These are phyloP conservation scores for Micractinium sp. DNA, from an alignment of 139 green algal genomes.

Conservation along the genomic window DNA sequence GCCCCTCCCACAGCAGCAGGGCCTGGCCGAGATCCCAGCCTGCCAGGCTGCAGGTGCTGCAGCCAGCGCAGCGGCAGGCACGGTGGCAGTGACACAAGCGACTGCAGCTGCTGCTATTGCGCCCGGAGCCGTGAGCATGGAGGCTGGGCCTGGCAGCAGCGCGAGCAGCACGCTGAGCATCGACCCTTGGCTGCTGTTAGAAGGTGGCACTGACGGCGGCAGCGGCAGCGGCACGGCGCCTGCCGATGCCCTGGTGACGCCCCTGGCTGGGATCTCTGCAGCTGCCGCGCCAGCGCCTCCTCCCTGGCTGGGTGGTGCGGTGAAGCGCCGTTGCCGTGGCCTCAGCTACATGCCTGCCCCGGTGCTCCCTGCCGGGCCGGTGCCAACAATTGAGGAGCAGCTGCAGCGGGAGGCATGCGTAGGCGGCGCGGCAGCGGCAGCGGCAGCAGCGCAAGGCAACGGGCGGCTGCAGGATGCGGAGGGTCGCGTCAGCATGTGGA, in stretches of 20 bases:
- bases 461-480: too few species aligned
- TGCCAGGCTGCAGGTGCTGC: neutral
- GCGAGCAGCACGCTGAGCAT: neutral
- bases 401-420: neutral
- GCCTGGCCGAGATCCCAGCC: neutral
- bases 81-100: neutral
- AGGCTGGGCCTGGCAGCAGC: neutral
- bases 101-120: neutral
- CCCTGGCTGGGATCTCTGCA: neutral
- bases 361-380: too few species aligned
- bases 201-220: neutral
- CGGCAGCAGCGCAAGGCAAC: neutral
- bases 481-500: too few species aligned
- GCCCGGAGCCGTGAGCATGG: too few species aligned
- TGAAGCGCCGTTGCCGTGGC: neutral
- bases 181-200: conserved; percentile 21
- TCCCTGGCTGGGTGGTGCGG: conserved; percentile 15
- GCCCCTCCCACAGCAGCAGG: neutral
- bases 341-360: neutral
- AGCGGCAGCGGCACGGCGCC: neutral
- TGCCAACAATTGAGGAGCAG: neutral
- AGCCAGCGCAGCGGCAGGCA: neutral
- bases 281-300: neutral
- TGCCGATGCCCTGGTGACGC: neutral
- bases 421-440: neutral